These are phyloP conservation scores for Echium plantagineum DNA, from an alignment of 257 asterid genomes.

Conservation along the genomic window DNA sequence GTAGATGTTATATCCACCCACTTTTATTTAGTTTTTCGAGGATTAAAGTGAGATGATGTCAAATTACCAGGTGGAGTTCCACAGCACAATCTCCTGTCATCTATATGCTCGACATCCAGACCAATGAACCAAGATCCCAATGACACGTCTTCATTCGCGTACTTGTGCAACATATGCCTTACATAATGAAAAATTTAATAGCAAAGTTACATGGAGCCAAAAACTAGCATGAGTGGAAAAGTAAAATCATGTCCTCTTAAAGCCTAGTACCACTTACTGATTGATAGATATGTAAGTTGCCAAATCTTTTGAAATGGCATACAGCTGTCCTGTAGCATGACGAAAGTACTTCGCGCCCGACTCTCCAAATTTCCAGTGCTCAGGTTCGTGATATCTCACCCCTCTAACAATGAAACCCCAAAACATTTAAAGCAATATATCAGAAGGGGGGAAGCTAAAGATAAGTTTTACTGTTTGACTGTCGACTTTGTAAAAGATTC, in stretches of 20 bases:
- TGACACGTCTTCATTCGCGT: constrained; percentile 36
- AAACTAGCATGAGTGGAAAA: neutral
- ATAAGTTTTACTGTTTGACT: too few relatives aligned
- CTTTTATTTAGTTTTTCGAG: too few relatives aligned
- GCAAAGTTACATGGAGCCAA: neutral
- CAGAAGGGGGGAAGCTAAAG: neutral
- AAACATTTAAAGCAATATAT: neutral
- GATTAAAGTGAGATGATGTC: neutral
- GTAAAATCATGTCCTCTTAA: neutral
- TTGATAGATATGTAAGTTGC: constrained; percentile 30
- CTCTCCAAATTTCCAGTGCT: constrained; percentile 44
- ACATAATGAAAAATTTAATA: neutral
- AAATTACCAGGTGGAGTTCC: constrained; percentile 19
- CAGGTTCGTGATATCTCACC: constrained; percentile 44
- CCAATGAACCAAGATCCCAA: constrained; percentile 44
- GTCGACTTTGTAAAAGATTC: too few relatives aligned
- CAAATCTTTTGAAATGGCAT: constrained; percentile 39
- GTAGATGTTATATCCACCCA: too few relatives aligned
- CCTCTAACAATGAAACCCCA: constrained; percentile 18
- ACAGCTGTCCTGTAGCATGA: constrained; percentile 42
- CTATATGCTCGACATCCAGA: constrained; percentile 36
- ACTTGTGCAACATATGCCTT: constrained; percentile 38
- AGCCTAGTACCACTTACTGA: constrained; percentile 17
- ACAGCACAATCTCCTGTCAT: constrained; percentile 38
- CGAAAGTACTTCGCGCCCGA: constrained; percentile 37